Base-by-base conservation (phyloP, 805 yeast species). In the Saccharomycopsis sp. region DNA sequence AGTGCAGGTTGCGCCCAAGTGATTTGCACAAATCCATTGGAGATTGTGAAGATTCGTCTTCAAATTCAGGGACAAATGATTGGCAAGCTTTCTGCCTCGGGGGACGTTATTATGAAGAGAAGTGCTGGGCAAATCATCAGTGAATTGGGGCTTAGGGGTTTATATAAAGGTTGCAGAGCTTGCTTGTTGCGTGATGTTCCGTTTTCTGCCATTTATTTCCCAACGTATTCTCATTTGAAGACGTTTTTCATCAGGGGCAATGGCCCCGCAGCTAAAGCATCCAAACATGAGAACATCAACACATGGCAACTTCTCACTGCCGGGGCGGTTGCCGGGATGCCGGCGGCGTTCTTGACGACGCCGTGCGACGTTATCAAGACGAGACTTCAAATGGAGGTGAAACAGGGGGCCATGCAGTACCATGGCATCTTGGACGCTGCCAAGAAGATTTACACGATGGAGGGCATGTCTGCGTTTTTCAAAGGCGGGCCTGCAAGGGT, bases 331-430 rank as follows among this genome's bases (percentile, higher is more conserved):
- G 97, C 98, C 10, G 98, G 97, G 57, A 86, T 94, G 67, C 98
- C 98, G 7, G 94, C 97, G 22, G 97, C 97, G 8, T 89, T 82
- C 60, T 66, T 88, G 50, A 89, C 98, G 2, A 89, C 98, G 0
- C 98, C 98, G 2, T 87, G 86, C 55, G 98, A 89, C 67, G 97
- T 89, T 36, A 83, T 92, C 53, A 89, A 89, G 65, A 89, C 98
- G 3, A 78, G 97, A 61, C 67, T 89, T 49, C 98, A 89, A 64
- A 75, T 80, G 47, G 86, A 79, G 56, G 69, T 85, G 4, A 76
- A 80, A 48, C 63, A 70, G 42, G 89, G 88, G 41, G 95, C 85
- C 54, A 71, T 82, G 12, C 73, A 73, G 34, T 89, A 89, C 63
- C 68, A 61, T 18, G 89, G 94, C 44, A 79, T 89, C 41, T 53